phyloP scores from a whole-genome alignment of 2,329 filamentous ascomycete species.

The Botrytis sinoallii region DNA sequence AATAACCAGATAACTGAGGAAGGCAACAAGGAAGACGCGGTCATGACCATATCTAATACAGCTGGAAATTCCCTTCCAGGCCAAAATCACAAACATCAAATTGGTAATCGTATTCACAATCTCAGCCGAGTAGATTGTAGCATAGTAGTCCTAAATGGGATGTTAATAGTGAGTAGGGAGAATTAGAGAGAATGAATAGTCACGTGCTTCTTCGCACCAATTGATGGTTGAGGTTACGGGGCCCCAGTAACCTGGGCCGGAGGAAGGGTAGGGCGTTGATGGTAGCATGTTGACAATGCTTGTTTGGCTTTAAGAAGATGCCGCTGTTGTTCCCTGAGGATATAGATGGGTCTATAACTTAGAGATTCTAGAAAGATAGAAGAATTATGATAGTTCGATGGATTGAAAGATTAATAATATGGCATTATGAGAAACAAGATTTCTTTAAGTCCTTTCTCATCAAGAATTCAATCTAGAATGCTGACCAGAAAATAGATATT shows the following conservation, averaged over 20 bases:
- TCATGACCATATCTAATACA: neutral
- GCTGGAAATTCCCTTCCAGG: neutral
- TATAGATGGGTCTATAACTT: neutral
- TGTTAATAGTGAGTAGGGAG: neutral
- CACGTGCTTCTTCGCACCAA: slow-evolving; percentile 13
- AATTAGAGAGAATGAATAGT: neutral
- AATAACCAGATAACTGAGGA: neutral
- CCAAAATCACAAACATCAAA: slow-evolving; percentile 4
- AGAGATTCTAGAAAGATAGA: neutral
- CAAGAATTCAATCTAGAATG: no score
- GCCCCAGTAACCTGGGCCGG: neutral
- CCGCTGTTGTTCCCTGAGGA: neutral
- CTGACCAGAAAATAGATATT: neutral
- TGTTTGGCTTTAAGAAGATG: neutral
- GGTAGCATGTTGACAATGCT: neutral
- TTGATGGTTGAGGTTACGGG: slow-evolving; percentile 4
- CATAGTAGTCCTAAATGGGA: neutral
- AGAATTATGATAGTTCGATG: neutral
- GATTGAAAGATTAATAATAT: neutral
- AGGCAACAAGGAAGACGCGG: neutral
- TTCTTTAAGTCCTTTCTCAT: neutral
- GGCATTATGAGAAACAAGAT: neutral
- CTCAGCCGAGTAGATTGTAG: slow-evolving; percentile 1
- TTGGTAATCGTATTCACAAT: slow-evolving; percentile 1
- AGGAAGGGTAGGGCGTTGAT: neutral